Evolutionary conservation across 108 stramenopile species (phyloP), one percentile per base, ranked within the genome.

Genomic region (Nitzschia putrida): DNA sequence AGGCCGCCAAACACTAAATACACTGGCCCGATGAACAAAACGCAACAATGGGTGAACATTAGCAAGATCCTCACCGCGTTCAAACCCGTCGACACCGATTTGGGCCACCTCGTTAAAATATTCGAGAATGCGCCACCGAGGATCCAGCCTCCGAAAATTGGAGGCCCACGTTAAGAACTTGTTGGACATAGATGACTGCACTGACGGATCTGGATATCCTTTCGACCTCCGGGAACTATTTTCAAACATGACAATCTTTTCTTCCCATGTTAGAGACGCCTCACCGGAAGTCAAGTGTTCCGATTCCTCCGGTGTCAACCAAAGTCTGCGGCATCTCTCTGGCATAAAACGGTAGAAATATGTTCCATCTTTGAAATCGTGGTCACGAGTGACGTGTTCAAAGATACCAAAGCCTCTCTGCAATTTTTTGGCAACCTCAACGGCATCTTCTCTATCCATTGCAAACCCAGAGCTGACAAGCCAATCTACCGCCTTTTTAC

Each of bases 1-100:
- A 12, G 88, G 88, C 39, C 88, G 69, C 88, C 88, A 89, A 21
- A 89, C 88, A 20, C 80, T 83, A 57, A 89, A 89, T 0, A 82
- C 76, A 37, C 61, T 69, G 7, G 85, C 78, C 24, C 57, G 37
- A 49, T 73, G 18, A 23, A 66, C 51, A 29, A 8, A 51, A 11
- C 52, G 61, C 0, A 72, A 53, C 23, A 72, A 42, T 24, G 63
- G 71, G 25, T 57, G 58, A 7, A 64, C 55, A 14, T 43, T 47
- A 26, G 77, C 72, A 43, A 76, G 40, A 13, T 37, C 24, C 12
- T 59, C 61, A 18, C 67, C 61, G 12, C 47, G 49, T 25, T 64
- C 38, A n/a, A 70, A 84, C 9, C 84, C 82, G 41, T 81, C 78
- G 47, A 49, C 14, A 2, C 47, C 47, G 14, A 49, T 18, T 22